Evolutionary conservation across 2,329 filamentous ascomycete species (phyloP), one percentile per base, ranked within the genome.

Genomic region (Dactylellina haptotyla): DNA sequence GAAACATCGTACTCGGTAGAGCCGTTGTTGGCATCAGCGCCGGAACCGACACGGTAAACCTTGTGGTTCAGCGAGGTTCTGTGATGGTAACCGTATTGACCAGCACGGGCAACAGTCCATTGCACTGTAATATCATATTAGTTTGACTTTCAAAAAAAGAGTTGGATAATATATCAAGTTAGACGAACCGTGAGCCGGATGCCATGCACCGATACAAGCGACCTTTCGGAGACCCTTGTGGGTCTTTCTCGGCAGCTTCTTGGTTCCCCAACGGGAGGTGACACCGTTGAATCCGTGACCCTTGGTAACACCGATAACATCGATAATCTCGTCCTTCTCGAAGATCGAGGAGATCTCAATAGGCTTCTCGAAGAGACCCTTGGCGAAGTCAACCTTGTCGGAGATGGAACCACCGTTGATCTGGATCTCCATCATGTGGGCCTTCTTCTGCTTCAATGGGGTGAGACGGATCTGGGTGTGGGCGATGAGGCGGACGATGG

Each of bases 141-240:
- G 26, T n/a, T 23, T 30, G 12, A 20, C 20, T 30, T 18, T 16
- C n/a, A 26, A 25, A 9, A 6, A 41, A 5, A 45, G 1, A 53
- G 34, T 14, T 28, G n/a, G n/a, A n/a, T n/a, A n/a, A n/a, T n/a
- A n/a, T 56, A 10, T 41, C 37, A 25, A 10, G 37, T 5, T 18
- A 41, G 26, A 64, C 67, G 26, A 56, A 85, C 99, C 95, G 92
- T 99, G 95, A 85, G 91, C 93, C 83, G 95, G 95, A 88, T 99
- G 95, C 95, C 95, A 99, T 81, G 95, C 95, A 91, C 95, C 95
- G 84, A 99, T 99, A 97, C 95, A 99, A 83, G 95, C 95, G 81
- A 99, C 94, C 91, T 99, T 99, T 82, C 95, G 90, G 82, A 99
- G 93, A 97, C 95, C 95, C 90, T 99, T 99, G 91, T 99, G 95